Percentiles rank a stretch among this genome's conserved stretches.
Conservation (phyloP, 2,329 filamentous ascomycete species). For the Cercospora janseana region DNA sequence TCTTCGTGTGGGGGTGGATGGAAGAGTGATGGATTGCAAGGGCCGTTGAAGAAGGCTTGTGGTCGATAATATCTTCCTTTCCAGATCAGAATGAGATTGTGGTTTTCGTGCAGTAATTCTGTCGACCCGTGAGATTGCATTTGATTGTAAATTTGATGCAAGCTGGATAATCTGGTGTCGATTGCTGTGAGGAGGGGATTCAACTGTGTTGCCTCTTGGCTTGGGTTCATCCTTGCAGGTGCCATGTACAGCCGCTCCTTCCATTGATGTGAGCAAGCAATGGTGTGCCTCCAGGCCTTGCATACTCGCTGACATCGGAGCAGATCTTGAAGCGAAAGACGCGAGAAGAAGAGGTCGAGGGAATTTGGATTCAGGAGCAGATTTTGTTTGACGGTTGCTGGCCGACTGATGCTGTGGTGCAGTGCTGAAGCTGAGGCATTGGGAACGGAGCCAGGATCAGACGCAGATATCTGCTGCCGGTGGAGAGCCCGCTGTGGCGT, state of each 20-base stretch:
- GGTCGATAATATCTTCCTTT: conserved; percentile 6
- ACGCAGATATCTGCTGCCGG: too few relatives aligned
- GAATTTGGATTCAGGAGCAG: conserved; percentile 4
- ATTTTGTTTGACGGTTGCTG: not conserved
- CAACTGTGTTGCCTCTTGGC: not conserved
- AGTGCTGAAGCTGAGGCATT: too few relatives aligned
- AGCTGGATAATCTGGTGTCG: conserved; percentile 1
- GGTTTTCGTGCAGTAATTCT: not conserved
- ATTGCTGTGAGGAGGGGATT: conserved; percentile 14
- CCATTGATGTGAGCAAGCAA: not conserved
- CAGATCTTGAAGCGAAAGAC: not conserved
- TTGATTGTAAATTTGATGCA: conserved; percentile 10
- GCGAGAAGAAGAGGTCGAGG: conserved; percentile 2
- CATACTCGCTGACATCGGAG: conserved; percentile 11
- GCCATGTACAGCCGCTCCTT: conserved; percentile 7
- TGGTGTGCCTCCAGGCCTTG: conserved; percentile 2
- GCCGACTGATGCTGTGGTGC: not conserved
- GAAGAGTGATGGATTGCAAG: conserved; percentile 4
- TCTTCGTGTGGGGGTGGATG: not conserved
- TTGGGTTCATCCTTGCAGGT: not conserved
- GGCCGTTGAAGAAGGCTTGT: conserved; percentile 12
- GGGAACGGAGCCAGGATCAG: too few relatives aligned
- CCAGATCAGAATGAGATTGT: conserved; percentile 7
- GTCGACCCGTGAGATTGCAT: not conserved
- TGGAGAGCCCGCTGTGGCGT: too few relatives aligned